Evolutionary conservation across 176 grass and related monocot genomes (phyloP), one percentile per base, ranked within the genome.

Genomic region (Musa acuminata): DNA sequence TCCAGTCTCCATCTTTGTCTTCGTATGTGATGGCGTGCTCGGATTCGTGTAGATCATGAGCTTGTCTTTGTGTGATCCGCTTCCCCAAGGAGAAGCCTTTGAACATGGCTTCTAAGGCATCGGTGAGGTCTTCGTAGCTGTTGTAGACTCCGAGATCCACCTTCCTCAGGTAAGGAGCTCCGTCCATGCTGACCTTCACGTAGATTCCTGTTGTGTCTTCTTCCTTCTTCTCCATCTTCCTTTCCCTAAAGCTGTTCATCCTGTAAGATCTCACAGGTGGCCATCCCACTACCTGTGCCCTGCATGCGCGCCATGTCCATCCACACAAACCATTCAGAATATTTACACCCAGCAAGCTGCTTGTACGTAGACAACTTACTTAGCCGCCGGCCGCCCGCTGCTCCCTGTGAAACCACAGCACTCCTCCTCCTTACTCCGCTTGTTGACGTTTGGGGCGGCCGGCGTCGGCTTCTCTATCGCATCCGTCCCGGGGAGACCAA

Each of bases 131-230:
- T 23, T 70, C 22, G 43, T 96, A 96, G 65, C 80, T 84, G n/a
- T 76, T 86, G 73, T 87, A 92, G 2, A 90, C 82, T 27, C 80
- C 79, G 23, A 96, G 86, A 84, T 96, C 89, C 67, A 96, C 72
- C 83, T 96, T 92, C 73, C 92, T 80, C 78, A 92, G 80, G 79
- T 92, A 96, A 64, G 86, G 92, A 66, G 89, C 88, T 43, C 92
- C 92, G 74, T 96, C 92, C 92, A 96, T 96, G 78, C 89, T 87
- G 65, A 96, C 89, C 89, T 96, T 96, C 80, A 96, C 92, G 77
- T 89, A 96, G 23, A 67, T 66, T 60, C 81, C 23, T 66, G 83
- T 75, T 74, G 74, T 75, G 70, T 84, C 82, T 51, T 52, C 69
- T 35, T 35, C 29, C 29, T 35, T 35, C 16, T 26, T 20, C 27